Evolutionary conservation across 2,329 filamentous ascomycete genomes (phyloP).

Genomic region (Alternaria conjuncta): DNA sequence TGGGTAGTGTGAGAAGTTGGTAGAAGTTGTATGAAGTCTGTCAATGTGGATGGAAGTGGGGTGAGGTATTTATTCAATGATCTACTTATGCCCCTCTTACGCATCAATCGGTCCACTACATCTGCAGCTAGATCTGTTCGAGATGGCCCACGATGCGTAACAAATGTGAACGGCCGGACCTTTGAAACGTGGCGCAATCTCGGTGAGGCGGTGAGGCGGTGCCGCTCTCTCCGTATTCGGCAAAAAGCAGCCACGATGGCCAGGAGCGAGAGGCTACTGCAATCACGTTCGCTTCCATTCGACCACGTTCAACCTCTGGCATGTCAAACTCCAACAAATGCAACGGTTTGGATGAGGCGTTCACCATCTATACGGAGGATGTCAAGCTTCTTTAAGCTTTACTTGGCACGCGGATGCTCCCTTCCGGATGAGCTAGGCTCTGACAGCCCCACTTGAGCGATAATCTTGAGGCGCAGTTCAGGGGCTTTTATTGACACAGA

Average conservation of each 20-base stretch:
- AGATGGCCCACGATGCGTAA: slow-evolving; percentile 7
- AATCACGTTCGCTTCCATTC: neutral
- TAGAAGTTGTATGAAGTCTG: neutral
- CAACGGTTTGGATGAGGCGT: neutral
- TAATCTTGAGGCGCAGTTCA: slow-evolving; percentile 9
- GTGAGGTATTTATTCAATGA: slow-evolving; percentile 19
- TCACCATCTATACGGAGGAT: neutral
- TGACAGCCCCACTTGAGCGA: neutral
- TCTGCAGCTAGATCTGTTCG: slow-evolving; percentile 6
- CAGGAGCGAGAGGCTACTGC: too few species aligned
- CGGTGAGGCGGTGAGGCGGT: slow-evolving; percentile 12
- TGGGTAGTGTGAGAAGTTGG: neutral
- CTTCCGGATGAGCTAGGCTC: neutral
- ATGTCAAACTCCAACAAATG: neutral
- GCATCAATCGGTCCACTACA: neutral
- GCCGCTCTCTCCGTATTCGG: neutral
- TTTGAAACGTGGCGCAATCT: slow-evolving; percentile 13
- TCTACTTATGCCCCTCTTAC: neutral
- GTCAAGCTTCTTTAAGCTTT: slow-evolving; percentile 11
- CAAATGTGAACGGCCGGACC: slow-evolving; percentile 6
- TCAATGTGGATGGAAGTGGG: neutral
- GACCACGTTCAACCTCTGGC: neutral
- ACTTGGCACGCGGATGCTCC: slow-evolving; percentile 12
- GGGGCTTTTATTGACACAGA: neutral
- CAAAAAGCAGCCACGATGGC: neutral